Evolutionary conservation across 2,329 filamentous ascomycete species (phyloP).

Genomic region (Diplodia seriata): DNA sequence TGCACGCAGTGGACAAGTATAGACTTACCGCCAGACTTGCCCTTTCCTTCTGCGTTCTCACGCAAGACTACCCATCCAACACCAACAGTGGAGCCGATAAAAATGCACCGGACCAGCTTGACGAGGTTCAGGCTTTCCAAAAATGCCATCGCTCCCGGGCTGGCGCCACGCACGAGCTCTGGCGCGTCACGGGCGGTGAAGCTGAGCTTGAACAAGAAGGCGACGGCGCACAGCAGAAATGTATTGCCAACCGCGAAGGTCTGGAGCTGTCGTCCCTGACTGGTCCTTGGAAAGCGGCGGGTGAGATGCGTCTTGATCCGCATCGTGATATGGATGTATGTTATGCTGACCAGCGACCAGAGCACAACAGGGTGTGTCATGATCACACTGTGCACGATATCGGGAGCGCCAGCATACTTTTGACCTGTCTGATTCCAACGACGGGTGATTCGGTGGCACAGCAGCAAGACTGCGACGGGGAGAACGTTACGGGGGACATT

Average conservation of each 20-base stretch:
- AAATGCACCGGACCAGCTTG: slow-evolving; percentile 45
- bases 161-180: slow-evolving; percentile 65
- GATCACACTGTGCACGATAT: slow-evolving; percentile 79
- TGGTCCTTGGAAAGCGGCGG: slow-evolving; percentile 9
- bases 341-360: slow-evolving; percentile 74
- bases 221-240: slow-evolving; percentile 58
- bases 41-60: slow-evolving; percentile 18
- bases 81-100: slow-evolving; percentile 39
- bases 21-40: slow-evolving; percentile 15
- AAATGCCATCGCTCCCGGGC: slow-evolving; percentile 53
- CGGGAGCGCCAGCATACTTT: slow-evolving; percentile 89
- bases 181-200: slow-evolving; percentile 90
- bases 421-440: slow-evolving; percentile 98
- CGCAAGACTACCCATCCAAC: slow-evolving; percentile 37
- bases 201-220: slow-evolving; percentile 84
- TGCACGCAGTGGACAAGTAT: not conserved
- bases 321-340: slow-evolving; percentile 64
- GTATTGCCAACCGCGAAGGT: slow-evolving; percentile 21
- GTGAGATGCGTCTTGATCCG: slow-evolving; percentile 50
- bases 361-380: slow-evolving; percentile 68
- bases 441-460: slow-evolving; percentile 70
- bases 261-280: slow-evolving; percentile 18
- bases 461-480: slow-evolving; percentile 58
- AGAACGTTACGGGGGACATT: slow-evolving; percentile 28
- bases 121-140: slow-evolving; percentile 52